Percentiles rank a stretch among this genome's conserved stretches.
phyloP scores from a whole-genome alignment of 1,284 basidiomycete genomes.

The Sanguinoderma infundibulare region DNA sequence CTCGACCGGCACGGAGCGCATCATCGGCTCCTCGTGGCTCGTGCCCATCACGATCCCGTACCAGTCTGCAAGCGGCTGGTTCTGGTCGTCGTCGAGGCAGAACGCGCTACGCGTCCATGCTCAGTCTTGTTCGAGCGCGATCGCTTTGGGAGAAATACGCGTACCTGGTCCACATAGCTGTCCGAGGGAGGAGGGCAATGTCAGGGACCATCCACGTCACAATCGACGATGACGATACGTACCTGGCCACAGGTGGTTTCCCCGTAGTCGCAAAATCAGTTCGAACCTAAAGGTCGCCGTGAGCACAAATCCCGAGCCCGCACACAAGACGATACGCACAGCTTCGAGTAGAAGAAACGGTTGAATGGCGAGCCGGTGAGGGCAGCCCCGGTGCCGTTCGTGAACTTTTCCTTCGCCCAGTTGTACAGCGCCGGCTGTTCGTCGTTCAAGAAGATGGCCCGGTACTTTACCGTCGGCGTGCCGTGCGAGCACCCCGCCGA shows the following conservation, averaged over 20 bases:
- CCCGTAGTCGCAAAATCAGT: constrained; percentile 68
- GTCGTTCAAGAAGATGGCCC: constrained; percentile 62
- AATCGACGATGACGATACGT: not conserved
- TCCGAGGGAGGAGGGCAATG: not conserved
- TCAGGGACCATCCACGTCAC: not conserved
- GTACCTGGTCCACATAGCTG: constrained; percentile 29
- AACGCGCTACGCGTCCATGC: constrained; percentile 56
- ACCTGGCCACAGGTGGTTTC: constrained; percentile 72
- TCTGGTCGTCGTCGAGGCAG: constrained; percentile 65
- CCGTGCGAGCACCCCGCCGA: constrained; percentile 63
- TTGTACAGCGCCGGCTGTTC: constrained; percentile 44
- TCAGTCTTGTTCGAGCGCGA: not conserved
- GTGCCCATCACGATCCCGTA: constrained; percentile 77
- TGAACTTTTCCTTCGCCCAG: constrained; percentile 70
- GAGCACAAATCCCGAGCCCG: not conserved
- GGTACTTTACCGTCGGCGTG: constrained; percentile 70
- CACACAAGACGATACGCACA: constrained; percentile 41
- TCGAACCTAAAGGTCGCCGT: constrained; percentile 53
- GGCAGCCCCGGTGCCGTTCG: constrained; percentile 60
- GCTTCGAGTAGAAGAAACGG: constrained; percentile 63
- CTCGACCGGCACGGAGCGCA: constrained; percentile 64
- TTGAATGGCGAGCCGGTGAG: constrained; percentile 62
- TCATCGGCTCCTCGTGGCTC: constrained; percentile 71
- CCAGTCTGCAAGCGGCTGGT: constrained; percentile 65
- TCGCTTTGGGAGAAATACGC: not conserved